phyloP scores from a whole-genome alignment of 2,329 filamentous ascomycete species.

The Diaporthe sp. region DNA sequence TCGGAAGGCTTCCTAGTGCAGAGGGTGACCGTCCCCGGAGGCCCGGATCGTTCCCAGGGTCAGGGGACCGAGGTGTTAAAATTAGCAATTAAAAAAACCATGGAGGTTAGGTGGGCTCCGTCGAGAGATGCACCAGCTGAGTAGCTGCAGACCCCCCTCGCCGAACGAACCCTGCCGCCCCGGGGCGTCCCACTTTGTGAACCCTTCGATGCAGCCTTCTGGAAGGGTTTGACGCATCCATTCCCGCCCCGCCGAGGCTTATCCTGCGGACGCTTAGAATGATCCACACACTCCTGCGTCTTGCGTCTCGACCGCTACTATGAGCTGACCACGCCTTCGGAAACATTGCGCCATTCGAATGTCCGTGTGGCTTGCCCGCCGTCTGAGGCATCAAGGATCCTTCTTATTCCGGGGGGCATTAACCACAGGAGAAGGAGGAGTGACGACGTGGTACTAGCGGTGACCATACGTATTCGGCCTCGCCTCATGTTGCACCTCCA shows the following conservation, averaged over 20 bases:
- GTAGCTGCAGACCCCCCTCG: conserved; percentile 34
- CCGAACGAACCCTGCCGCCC: background rate
- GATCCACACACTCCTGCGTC: conserved; percentile 39
- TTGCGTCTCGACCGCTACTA: conserved; percentile 38
- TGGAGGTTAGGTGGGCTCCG: background rate
- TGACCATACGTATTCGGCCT: conserved; percentile 19
- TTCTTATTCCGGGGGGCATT: conserved; percentile 4
- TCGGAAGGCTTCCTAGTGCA: conserved; percentile 23
- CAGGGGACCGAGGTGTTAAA: conserved; percentile 33
- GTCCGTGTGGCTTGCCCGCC: conserved; percentile 19
- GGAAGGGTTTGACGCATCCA: conserved; percentile 38
- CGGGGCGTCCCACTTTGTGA: conserved; percentile 21
- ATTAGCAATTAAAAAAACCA: conserved; percentile 36
- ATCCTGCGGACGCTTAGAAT: conserved; percentile 25
- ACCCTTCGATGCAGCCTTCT: conserved; percentile 36
- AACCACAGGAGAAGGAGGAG: background rate
- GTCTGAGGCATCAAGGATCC: conserved; percentile 4
- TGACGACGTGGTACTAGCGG: conserved; percentile 25
- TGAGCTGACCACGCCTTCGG: conserved; percentile 28
- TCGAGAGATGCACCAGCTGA: background rate
- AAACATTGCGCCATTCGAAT: conserved; percentile 29
- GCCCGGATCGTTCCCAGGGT: conserved; percentile 29
- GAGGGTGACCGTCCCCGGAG: conserved; percentile 27
- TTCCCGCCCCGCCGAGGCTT: conserved; percentile 28
- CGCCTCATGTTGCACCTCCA: conserved; percentile 12